phyloP scores from a whole-genome alignment of 2,329 filamentous ascomycete genomes.

The Sarocladiaceae sp. region DNA sequence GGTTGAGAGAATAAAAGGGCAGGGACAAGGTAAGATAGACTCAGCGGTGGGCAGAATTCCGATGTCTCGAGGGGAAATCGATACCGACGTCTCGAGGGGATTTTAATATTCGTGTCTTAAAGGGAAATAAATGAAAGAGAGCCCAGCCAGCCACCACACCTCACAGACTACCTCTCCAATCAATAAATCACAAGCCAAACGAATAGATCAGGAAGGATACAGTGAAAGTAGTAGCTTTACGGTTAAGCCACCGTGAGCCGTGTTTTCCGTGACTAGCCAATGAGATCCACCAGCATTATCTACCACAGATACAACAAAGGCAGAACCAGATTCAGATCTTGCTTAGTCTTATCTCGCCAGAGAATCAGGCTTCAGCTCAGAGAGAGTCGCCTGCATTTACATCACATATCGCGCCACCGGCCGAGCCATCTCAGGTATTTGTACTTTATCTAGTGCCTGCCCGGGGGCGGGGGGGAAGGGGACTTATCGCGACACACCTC shows the following conservation, averaged over 20 bases:
- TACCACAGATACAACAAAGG: slow-evolving; percentile 3
- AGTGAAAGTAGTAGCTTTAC: slow-evolving; percentile 2
- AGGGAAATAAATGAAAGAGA: slow-evolving; percentile 1
- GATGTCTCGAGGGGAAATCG: neutral
- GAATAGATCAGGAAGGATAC: slow-evolving; percentile 4
- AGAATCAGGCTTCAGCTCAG: slow-evolving; percentile 2
- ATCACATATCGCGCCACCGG: slow-evolving; percentile 6
- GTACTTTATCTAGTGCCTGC: slow-evolving; percentile 6
- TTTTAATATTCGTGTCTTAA: slow-evolving; percentile 1
- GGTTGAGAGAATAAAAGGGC: slow-evolving; percentile 5
- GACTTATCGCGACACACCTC: slow-evolving; percentile 6
- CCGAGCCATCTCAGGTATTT: slow-evolving; percentile 4
- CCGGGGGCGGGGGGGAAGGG: no score
- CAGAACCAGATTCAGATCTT: slow-evolving; percentile 4
- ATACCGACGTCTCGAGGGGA: neutral
- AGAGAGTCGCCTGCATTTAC: slow-evolving; percentile 5
- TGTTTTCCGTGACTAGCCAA: slow-evolving; percentile 4
- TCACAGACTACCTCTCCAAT: slow-evolving; percentile 4
- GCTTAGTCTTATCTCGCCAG: slow-evolving; percentile 6
- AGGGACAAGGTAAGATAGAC: slow-evolving; percentile 5
- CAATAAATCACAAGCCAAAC: slow-evolving; percentile 5
- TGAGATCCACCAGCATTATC: slow-evolving; percentile 6
- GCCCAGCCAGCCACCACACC: slow-evolving; percentile 1
- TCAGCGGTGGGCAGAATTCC: neutral
- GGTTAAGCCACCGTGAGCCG: slow-evolving; percentile 5